Evolutionary conservation across 2,329 filamentous ascomycete genomes (phyloP).

Genomic region (Microsporum canis): DNA sequence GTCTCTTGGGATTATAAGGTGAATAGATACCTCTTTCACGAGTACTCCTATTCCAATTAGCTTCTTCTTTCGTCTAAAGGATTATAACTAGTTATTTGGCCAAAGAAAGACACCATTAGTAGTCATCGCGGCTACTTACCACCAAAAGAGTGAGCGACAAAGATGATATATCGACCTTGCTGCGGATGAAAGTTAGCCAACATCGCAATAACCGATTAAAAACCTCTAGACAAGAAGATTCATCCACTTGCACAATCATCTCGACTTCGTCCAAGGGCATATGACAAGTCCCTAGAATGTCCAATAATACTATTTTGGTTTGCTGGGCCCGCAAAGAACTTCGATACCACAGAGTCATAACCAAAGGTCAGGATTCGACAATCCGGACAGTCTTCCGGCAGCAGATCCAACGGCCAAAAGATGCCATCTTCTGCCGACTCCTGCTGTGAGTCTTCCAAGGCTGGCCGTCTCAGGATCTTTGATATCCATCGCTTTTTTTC

Average conservation of each 20-base stretch:
- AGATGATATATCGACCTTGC: background rate
- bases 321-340: background rate
- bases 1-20: background rate
- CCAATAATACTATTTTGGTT: background rate
- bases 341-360: conserved; percentile 14
- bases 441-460: background rate
- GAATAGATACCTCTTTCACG: background rate
- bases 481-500: background rate
- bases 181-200: background rate
- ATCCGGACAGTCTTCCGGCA: conserved; percentile 11
- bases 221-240: background rate
- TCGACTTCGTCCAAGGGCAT: background rate
- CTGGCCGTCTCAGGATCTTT: background rate
- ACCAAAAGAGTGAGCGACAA: background rate
- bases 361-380: conserved; percentile 13
- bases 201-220: background rate
- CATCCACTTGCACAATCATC: background rate
- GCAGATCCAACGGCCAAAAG: conserved; percentile 8
- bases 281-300: background rate
- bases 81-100: too few species aligned
- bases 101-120: too few species aligned
- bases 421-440: background rate
- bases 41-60: background rate
- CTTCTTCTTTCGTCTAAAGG: too few species aligned
- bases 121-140: background rate